These are phyloP conservation scores for Spencermartinsiella europaea DNA, from an alignment of 805 yeast genomes.

Conservation along the genomic window DNA sequence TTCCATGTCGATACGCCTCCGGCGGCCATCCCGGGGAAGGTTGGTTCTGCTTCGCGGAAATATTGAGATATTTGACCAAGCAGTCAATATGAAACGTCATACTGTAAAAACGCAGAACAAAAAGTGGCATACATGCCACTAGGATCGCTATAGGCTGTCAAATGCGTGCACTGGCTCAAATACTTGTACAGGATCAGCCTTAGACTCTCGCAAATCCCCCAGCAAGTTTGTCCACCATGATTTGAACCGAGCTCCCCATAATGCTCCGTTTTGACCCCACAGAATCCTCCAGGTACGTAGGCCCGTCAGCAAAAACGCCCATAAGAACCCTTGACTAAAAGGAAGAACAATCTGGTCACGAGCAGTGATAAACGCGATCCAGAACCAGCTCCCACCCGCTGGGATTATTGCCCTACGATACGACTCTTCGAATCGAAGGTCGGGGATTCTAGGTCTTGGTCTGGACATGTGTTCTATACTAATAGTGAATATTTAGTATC, in stretches of 20 bases:
- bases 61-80: too few species aligned
- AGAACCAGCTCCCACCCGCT: constrained; percentile 27
- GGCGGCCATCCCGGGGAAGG: too few species aligned
- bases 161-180: too few species aligned
- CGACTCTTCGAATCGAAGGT: constrained; percentile 30
- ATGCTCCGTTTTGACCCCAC: neutral
- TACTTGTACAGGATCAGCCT: too few species aligned
- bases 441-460: constrained; percentile 20
- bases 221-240: neutral
- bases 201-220: too few species aligned
- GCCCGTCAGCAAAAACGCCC: constrained; percentile 26
- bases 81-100: too few species aligned
- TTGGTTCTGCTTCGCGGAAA: too few species aligned
- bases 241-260: neutral
- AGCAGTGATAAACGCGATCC: constrained; percentile 25
- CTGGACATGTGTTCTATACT: neutral
- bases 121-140: too few species aligned
- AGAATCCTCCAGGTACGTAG: constrained; percentile 12
- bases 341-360: constrained; percentile 33
- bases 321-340: constrained; percentile 31
- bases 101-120: too few species aligned
- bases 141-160: too few species aligned
- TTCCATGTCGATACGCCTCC: too few species aligned
- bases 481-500: neutral
- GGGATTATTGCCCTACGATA: constrained; percentile 29